Conservation (phyloP, 2,329 filamentous ascomycete genomes). For the Fusarium sublunatum region DNA sequence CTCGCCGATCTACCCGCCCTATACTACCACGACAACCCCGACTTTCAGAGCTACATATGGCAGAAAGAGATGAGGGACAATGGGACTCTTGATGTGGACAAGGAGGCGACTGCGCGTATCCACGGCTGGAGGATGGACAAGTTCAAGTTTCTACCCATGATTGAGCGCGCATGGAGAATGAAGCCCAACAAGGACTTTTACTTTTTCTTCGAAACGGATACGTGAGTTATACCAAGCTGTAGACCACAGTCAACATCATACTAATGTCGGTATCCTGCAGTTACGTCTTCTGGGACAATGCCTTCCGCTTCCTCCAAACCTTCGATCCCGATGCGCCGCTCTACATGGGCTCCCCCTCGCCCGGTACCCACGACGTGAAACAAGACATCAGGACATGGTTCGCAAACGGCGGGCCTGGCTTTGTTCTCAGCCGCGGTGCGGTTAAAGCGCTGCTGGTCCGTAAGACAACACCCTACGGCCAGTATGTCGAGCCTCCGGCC, state of each 20-base stretch:
- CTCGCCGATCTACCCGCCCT: slow-evolving; percentile 58
- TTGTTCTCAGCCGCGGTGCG: slow-evolving; percentile 58
- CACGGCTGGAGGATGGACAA: slow-evolving; percentile 66
- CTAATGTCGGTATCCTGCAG: slow-evolving; percentile 27
- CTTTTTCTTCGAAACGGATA: slow-evolving; percentile 67
- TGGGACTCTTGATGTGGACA: slow-evolving; percentile 49
- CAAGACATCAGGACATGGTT: slow-evolving; percentile 55
- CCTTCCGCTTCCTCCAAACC: slow-evolving; percentile 60
- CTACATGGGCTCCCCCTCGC: slow-evolving; percentile 63
- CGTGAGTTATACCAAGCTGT: slow-evolving; percentile 50
- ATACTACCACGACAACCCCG: slow-evolving; percentile 52
- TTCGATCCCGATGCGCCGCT: slow-evolving; percentile 57
- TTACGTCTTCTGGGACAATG: slow-evolving; percentile 54
- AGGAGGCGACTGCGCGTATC: slow-evolving; percentile 48
- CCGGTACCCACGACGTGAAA: slow-evolving; percentile 50
- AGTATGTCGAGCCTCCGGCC: slow-evolving; percentile 54
- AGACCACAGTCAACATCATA: not conserved
- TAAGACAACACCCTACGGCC: slow-evolving; percentile 47
- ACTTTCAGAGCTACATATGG: slow-evolving; percentile 55
- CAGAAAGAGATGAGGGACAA: slow-evolving; percentile 52
- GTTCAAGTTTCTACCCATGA: slow-evolving; percentile 68
- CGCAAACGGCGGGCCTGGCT: slow-evolving; percentile 62
- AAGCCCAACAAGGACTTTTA: slow-evolving; percentile 64
- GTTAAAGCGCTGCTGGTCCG: slow-evolving; percentile 55
- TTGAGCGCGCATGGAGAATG: slow-evolving; percentile 60